Base-by-base conservation (phyloP, 2,329 filamentous ascomycete genomes). In the Drechslerella coelobrocha region DNA sequence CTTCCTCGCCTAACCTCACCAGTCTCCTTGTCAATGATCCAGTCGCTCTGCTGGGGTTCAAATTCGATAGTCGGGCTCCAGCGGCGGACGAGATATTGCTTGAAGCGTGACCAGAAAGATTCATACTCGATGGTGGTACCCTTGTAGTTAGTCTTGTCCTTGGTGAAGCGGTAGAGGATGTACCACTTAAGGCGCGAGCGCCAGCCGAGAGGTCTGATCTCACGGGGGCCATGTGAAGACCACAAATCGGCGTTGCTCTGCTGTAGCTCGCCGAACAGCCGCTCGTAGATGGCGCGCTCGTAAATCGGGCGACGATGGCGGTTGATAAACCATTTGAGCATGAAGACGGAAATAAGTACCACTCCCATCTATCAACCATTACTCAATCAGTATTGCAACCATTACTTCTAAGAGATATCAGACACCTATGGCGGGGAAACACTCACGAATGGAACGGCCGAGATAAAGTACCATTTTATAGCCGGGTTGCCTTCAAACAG, bases 391-490 rank as follows among this genome's bases (percentile, higher is more conserved):
- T 14, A 48, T 39, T 43, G 57, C 21, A 19, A 21, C n/a, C 8
- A 23, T 2, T 43, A 24, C 12, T 2, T 31, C n/a, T n/a, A n/a
- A n/a, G n/a, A n/a, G n/a, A n/a, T n/a, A n/a, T n/a, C n/a, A n/a
- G 29, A 31, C 29, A 31, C 6, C 6, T 14, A 17, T 45, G 14
- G 41, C 14, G 24, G 23, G 24, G 19, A 9, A 24, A 14, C 27
- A 71, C 73, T 72, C 61, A 75, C 73, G 59, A 84, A 79, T 0
- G 82, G 80, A 14, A 81, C 76, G 0, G 79, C 77, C 4, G 78
- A 72, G 43, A 84, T 78, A 75, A 84, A 83, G 73, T 81, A 84
- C 80, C 81, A 83, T 74, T 81, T 82, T 14, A 83, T 79, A 24
- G 75, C 77, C 0, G 81, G 82, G 37, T 80, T 77, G 51, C 74